A percentile compares a stretch with the other conserved stretches of the same genome.
Evolutionary conservation across 352 stramenopile genomes (phyloP).

Genomic region (Globisporangium splendens): DNA sequence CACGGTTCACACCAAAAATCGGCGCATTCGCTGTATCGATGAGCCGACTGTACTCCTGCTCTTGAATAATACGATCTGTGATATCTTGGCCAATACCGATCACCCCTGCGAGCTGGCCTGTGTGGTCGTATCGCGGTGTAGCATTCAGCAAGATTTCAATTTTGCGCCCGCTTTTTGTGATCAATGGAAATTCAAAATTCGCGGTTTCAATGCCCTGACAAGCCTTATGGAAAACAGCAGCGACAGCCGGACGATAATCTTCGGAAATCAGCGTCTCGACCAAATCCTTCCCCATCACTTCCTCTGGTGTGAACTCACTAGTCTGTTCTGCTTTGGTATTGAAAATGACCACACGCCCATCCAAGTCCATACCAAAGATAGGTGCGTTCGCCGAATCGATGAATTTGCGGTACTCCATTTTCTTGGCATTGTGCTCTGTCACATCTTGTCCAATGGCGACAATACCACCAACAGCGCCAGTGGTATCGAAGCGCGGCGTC

Average conservation of each 20-base stretch:
- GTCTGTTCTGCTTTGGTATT: conserved; percentile 78
- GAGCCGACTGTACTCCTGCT: conserved; percentile 61
- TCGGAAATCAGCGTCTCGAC: conserved; percentile 72
- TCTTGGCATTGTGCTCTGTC: conserved; percentile 64
- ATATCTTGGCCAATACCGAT: conserved; percentile 62
- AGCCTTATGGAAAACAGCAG: conserved; percentile 45
- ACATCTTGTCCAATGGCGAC: conserved; percentile 68
- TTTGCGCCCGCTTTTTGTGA: conserved; percentile 54
- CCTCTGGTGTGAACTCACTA: conserved; percentile 74
- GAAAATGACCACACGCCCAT: conserved; percentile 62
- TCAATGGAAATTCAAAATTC: conserved; percentile 54
- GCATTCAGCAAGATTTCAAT: conserved; percentile 53
- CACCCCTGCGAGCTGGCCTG: conserved; percentile 44
- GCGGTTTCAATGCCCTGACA: conserved; percentile 48
- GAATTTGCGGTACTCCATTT: conserved; percentile 68
- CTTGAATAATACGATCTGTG: conserved; percentile 54
- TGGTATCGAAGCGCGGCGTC: conserved; percentile 44
- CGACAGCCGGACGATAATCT: conserved; percentile 40
- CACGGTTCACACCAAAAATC: conserved; percentile 61
- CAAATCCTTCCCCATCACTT: conserved; percentile 81
- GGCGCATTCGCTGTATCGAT: conserved; percentile 69
- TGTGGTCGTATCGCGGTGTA: conserved; percentile 45
- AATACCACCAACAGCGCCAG: conserved; percentile 38
- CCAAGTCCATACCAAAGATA: conserved; percentile 47
- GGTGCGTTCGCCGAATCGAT: conserved; percentile 71